Percentiles rank a stretch among this genome's conserved stretches.
These are phyloP conservation scores for Teratosphaeria nubilosa DNA, from an alignment of 2,329 filamentous ascomycete species.

Conservation along the genomic window DNA sequence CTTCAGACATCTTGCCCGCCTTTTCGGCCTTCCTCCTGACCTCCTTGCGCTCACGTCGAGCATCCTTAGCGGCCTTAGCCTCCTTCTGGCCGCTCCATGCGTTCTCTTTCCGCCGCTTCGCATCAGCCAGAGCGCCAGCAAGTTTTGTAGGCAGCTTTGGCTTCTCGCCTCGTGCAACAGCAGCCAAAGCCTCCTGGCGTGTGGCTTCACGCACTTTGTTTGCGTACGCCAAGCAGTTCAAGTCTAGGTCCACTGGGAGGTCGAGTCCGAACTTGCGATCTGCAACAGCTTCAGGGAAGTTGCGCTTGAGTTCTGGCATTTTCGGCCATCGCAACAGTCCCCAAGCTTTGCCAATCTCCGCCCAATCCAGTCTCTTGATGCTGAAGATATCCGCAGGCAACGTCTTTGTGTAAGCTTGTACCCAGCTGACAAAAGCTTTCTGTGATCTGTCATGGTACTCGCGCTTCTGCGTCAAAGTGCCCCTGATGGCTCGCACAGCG, in stretches of 20 bases:
- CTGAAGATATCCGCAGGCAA: constrained; percentile 87
- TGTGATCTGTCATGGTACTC: constrained; percentile 79
- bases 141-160: constrained; percentile 13
- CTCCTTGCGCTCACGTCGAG: constrained; percentile 25
- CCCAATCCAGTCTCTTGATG: constrained; percentile 72
- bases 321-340: constrained; percentile 76
- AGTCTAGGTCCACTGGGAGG: constrained; percentile 24
- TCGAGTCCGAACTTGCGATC: constrained; percentile 32
- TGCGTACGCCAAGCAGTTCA: constrained; percentile 33
- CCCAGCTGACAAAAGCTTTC: constrained; percentile 85
- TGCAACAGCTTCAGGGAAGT: constrained; percentile 26
- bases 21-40: constrained; percentile 22
- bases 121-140: constrained; percentile 18
- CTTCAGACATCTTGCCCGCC: constrained; percentile 20
- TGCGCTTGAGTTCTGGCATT: constrained; percentile 68
- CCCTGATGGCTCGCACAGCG: constrained; percentile 52
- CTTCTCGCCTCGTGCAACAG: constrained; percentile 18
- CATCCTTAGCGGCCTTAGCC: constrained; percentile 23
- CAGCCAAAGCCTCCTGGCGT: constrained; percentile 27
- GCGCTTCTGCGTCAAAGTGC: constrained; percentile 49
- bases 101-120: constrained; percentile 21
- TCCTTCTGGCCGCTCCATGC: constrained; percentile 30
- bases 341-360: constrained; percentile 70
- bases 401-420: constrained; percentile 84
- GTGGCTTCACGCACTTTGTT: constrained; percentile 36